phyloP scores from a whole-genome alignment of 805 yeast genomes.

The Dipodascopsis tothii region DNA sequence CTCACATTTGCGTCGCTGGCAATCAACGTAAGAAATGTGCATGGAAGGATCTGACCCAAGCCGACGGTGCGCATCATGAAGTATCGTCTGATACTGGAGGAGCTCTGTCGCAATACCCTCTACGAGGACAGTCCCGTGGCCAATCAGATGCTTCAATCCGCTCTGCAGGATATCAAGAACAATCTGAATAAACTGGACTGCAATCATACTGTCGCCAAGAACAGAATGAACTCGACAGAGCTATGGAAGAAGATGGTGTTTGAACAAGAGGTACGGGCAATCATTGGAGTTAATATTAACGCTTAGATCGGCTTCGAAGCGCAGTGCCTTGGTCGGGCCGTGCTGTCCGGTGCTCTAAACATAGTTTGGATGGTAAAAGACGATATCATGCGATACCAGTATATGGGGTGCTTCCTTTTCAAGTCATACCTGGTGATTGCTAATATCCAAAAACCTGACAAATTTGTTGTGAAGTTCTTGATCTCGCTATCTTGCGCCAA shows the following conservation, averaged over 20 bases:
- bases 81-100: constrained; percentile 15
- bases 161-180: constrained; percentile 6
- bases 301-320: constrained; percentile 1
- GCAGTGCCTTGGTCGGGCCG: constrained; percentile 15
- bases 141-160: not conserved
- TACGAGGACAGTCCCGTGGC: constrained; percentile 14
- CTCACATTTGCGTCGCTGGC: constrained; percentile 14
- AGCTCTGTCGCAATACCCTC: constrained; percentile 7
- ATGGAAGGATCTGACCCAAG: constrained; percentile 5
- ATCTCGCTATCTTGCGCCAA: constrained; percentile 12
- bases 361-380: constrained; percentile 16
- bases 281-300: not conserved
- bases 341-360: constrained; percentile 20
- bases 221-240: constrained; percentile 4
- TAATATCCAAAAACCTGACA: constrained; percentile 2
- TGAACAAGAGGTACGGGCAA: constrained; percentile 3
- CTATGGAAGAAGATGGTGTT: constrained; percentile 14
- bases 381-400: constrained; percentile 7
- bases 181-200: constrained; percentile 6
- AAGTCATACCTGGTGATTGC: constrained; percentile 18
- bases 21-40: constrained; percentile 2
- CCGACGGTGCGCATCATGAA: constrained; percentile 12
- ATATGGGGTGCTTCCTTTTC: constrained; percentile 17
- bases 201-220: not conserved
- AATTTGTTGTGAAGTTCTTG: constrained; percentile 14